These are phyloP conservation scores for Fusarium sp. DNA, from an alignment of 2,329 filamentous ascomycete genomes.

Conservation along the genomic window DNA sequence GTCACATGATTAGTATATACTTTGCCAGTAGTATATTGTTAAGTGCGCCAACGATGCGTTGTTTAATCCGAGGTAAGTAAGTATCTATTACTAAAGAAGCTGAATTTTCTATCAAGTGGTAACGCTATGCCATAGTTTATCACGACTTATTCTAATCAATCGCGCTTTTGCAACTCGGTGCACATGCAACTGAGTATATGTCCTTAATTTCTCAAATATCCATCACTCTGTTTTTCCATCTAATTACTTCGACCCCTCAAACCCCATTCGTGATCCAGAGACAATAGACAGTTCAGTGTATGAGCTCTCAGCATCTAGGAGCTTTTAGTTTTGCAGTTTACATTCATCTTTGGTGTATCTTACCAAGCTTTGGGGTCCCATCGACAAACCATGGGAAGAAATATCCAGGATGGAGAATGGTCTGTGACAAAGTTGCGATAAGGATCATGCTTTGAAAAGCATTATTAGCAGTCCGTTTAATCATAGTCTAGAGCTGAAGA, in stretches of 20 bases:
- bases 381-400: neutral
- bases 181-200: accelerated
- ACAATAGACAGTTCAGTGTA: neutral
- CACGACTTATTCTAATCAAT: accelerated
- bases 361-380: neutral
- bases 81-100: too few species aligned
- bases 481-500: accelerated
- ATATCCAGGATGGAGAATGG: neutral
- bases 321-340: accelerated
- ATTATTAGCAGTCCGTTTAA: accelerated
- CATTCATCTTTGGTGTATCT: accelerated
- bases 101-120: accelerated
- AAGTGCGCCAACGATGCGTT: accelerated
- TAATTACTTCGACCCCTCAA: neutral
- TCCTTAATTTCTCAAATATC: neutral
- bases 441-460: slow-evolving; percentile 19
- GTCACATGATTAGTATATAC: neutral
- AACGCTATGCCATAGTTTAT: accelerated
- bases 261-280: neutral
- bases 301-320: neutral
- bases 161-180: accelerated
- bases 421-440: neutral
- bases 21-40: accelerated
- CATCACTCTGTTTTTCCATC: accelerated
- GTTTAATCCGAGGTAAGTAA: too few species aligned